Evolutionary conservation across 1,284 basidiomycete genomes (phyloP), one percentile per base, ranked within the genome.

Genomic region (Anthracocystis setariae): DNA sequence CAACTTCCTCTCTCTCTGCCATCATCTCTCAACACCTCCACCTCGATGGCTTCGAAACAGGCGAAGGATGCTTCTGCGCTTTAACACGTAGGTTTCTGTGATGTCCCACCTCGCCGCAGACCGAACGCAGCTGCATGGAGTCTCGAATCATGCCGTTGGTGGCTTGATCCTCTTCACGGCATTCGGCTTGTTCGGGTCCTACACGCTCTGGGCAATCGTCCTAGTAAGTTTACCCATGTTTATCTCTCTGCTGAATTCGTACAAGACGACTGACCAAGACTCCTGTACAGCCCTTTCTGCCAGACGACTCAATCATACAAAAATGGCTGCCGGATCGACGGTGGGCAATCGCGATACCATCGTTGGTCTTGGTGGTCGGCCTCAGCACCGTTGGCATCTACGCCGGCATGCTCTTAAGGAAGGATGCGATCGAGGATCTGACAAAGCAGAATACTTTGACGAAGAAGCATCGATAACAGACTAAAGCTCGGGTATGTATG

Each of bases 281-380:
- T n/a, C n/a, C n/a, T n/a, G n/a, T n/a, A n/a, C n/a, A 71, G 68
- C 68, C 68, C 1, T 71, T 71, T 42, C 35, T 71, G 21, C 68
- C 68, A 9, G 50, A 65, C 47, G 61, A 65, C 21, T 61, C 53
- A 7, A 15, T 43, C 2, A n/a, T 65, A 7, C 57, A 61, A 29
- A 3, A 25, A 0, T 65, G 51, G 49, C 42, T 71, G 5, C 68
- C 68, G 2, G 58, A 59, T 17, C 47, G 68, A 23, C 42, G 39
- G 24, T 71, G 68, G 68, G 58, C 62, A 0, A 56, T 71, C 54
- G 42, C 46, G 3, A 25, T 61, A 5, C 68, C 68, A 3, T 65
- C 68, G 0, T 29, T 71, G 4, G 57, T 71, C 7, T 54, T 71
- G 0, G 62, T 57, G 2, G 32, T 46, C 1, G 68, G 68, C 3